Conservation (phyloP, 805 yeast genomes). For the Saccharomycopsis selenospora region DNA sequence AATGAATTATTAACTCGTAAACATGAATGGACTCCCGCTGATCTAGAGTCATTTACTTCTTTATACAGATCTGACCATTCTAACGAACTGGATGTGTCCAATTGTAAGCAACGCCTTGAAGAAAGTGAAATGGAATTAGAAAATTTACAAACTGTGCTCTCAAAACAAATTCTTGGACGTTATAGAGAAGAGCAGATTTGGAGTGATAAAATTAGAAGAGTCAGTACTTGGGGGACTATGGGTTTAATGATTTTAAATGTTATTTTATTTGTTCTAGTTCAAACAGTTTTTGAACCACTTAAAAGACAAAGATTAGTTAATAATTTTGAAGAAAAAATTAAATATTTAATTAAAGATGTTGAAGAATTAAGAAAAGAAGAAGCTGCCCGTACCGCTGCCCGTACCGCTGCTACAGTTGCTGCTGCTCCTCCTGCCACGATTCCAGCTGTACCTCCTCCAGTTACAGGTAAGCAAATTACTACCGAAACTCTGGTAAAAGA, state of each 20-base stretch:
- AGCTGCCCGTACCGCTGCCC: not conserved
- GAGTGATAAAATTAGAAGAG: conserved; percentile 92
- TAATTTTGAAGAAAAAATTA: conserved; percentile 77
- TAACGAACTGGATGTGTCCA: conserved; percentile 53
- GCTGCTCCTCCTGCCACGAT: not conserved
- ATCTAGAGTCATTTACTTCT: conserved; percentile 77
- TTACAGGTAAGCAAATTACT: not conserved
- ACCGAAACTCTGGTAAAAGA: not conserved
- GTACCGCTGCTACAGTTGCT: not conserved
- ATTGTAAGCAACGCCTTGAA: conserved; percentile 41
- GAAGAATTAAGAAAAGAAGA: conserved; percentile 2
- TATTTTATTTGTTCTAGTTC: conserved; percentile 69
- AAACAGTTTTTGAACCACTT: conserved; percentile 91
- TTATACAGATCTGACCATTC: conserved; percentile 75
- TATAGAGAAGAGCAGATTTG: conserved; percentile 97
- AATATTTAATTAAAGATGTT: conserved; percentile 24
- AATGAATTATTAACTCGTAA: conserved; percentile 84
- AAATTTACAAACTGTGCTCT: conserved; percentile 56
- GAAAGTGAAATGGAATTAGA: conserved; percentile 58
- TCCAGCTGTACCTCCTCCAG: not conserved
- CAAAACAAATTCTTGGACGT: conserved; percentile 73
- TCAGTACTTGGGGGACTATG: conserved; percentile 97
- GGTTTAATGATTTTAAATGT: conserved; percentile 82
- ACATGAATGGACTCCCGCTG: conserved; percentile 69
- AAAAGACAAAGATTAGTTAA: conserved; percentile 74